Conservation (phyloP, 2,329 filamentous ascomycete species). For the Atkinsonella hypoxylon region DNA sequence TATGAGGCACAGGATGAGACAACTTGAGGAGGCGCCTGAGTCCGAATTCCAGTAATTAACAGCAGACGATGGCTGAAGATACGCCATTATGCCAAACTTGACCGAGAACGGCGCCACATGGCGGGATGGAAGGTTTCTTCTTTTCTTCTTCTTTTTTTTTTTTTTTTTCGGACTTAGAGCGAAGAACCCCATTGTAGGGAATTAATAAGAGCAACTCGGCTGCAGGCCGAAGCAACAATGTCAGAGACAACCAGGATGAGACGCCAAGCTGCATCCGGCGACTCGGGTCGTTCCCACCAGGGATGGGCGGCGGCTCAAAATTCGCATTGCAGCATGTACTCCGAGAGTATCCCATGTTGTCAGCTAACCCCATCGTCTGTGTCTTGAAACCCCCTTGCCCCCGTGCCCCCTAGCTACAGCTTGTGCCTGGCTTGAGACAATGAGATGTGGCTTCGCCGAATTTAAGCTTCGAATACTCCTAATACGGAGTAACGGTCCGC, state of each 20-base stretch:
- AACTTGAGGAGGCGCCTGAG: too few relatives aligned
- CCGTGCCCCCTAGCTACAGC: conserved; percentile 1
- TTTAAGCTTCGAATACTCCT: neutral
- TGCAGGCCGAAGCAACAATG: neutral
- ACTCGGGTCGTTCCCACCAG: neutral
- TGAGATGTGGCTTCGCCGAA: conserved; percentile 9
- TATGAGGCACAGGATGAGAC: too few relatives aligned
- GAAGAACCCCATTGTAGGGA: neutral
- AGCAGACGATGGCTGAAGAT: too few relatives aligned
- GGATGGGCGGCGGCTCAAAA: neutral
- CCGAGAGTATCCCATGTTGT: neutral
- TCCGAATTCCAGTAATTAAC: too few relatives aligned
- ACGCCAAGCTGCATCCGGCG: neutral
- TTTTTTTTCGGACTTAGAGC: too few relatives aligned
- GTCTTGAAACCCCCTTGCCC: neutral
- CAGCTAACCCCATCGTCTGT: neutral
- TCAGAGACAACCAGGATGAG: neutral
- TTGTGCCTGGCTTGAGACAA: conserved; percentile 2
- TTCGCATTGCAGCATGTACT: neutral
- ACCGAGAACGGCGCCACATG: too few relatives aligned
- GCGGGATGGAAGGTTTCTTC: too few relatives aligned
- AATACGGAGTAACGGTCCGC: neutral
- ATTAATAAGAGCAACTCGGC: neutral
- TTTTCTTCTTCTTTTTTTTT: too few relatives aligned
- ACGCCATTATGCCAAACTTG: too few relatives aligned